Conservation (phyloP, 2,329 filamentous ascomycete species). For the Scedosporium apiospermum region DNA sequence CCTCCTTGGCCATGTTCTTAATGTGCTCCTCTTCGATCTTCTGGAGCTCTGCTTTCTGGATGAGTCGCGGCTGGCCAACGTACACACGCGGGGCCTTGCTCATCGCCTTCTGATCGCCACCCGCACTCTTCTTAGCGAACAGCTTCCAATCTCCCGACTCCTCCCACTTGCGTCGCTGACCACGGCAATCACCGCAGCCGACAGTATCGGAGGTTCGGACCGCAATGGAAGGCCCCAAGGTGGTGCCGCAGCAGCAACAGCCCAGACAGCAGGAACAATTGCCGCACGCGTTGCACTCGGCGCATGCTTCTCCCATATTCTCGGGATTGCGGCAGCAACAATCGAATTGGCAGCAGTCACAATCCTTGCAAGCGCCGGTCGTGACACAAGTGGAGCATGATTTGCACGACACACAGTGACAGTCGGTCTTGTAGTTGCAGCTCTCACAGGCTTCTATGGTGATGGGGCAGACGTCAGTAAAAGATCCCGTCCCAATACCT, state of each 20-base stretch:
- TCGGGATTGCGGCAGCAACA: slow-evolving; percentile 3
- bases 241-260: neutral
- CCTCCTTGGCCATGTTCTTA: neutral
- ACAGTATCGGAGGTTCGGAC: neutral
- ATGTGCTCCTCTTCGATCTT: neutral
- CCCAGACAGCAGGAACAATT: neutral
- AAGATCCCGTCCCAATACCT: no score
- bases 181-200: neutral
- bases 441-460: neutral
- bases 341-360: slow-evolving; percentile 1
- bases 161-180: neutral
- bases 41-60: neutral
- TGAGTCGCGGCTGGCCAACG: neutral
- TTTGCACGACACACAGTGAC: neutral
- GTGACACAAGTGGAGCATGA: neutral
- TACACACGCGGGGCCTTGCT: neutral
- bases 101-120: neutral
- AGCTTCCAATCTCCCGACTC: neutral
- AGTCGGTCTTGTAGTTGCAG: neutral
- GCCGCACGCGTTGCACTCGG: neutral
- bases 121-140: neutral
- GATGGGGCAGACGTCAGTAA: neutral
- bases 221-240: neutral
- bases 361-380: neutral
- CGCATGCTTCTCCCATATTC: neutral